Evolutionary conservation across 768 basidiomycete species (phyloP).

Genomic region (Dendrothele bispora): DNA sequence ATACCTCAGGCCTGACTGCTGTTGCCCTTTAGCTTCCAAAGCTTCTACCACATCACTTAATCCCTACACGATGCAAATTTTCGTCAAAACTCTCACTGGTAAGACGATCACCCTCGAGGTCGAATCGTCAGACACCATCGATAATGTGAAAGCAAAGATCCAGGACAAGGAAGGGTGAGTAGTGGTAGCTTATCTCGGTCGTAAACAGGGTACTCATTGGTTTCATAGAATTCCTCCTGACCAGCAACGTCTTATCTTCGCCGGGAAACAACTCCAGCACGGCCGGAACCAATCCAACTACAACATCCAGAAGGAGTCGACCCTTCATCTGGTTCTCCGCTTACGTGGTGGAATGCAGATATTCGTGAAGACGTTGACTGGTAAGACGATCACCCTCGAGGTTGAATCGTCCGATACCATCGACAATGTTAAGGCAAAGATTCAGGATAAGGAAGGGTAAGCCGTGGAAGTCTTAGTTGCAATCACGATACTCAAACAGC

Average conservation of each 20-base stretch:
- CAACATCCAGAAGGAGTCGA: conserved; percentile 67
- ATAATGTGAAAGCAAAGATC: conserved; percentile 79
- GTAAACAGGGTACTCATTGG: not conserved
- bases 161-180: conserved; percentile 84
- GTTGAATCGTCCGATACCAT: conserved; percentile 80
- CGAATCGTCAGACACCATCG: conserved; percentile 69
- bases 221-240: conserved; percentile 52
- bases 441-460: conserved; percentile 79
- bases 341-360: conserved; percentile 71
- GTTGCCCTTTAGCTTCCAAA: not conserved
- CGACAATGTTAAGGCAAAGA: conserved; percentile 80
- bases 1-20: not conserved
- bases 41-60: conserved; percentile 2
- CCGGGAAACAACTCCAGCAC: conserved; percentile 84
- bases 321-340: conserved; percentile 54
- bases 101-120: conserved; percentile 81
- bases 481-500: no score
- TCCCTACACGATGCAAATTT: conserved; percentile 41
- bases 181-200: not conserved
- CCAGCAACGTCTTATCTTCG: conserved; percentile 79
- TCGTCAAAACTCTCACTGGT: conserved; percentile 60
- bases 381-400: conserved; percentile 90
- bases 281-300: conserved; percentile 73
- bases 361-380: conserved; percentile 85
- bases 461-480: conserved; percentile 7